Evolutionary conservation across 2,329 filamentous ascomycete genomes (phyloP).

Genomic region (Aureobasidium leucospermi): DNA sequence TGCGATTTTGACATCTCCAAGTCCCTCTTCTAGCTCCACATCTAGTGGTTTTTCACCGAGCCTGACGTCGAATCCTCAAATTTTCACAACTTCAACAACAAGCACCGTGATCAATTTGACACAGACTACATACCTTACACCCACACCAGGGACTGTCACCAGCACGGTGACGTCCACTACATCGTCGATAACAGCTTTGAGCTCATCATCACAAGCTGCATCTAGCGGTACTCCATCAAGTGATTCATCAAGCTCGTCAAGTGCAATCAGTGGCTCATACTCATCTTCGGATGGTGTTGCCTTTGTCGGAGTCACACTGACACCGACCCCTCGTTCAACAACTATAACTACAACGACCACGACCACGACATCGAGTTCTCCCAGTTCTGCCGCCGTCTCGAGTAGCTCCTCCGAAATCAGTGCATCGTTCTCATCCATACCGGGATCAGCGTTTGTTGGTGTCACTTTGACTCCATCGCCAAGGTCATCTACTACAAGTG

Average conservation of each 20-base stretch:
- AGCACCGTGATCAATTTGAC: neutral
- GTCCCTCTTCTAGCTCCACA: neutral
- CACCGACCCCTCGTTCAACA: neutral
- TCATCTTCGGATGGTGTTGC: neutral
- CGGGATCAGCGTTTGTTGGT: neutral
- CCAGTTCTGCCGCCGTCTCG: neutral
- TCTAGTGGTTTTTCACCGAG: neutral
- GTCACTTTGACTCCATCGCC: neutral
- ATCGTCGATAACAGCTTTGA: neutral
- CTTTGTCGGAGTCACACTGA: neutral
- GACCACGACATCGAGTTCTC: neutral
- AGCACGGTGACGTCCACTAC: neutral
- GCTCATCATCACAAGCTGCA: neutral
- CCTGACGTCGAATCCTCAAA: too few species aligned
- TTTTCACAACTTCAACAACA: neutral
- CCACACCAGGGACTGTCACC: neutral
- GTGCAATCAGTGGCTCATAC: neutral
- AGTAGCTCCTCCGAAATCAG: neutral
- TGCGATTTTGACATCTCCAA: too few species aligned
- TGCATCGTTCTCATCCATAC: neutral
- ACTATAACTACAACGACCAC: neutral
- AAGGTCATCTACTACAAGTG: neutral
- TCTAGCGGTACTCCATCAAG: neutral
- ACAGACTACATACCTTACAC: neutral
- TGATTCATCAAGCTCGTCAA: neutral